phyloP scores from a whole-genome alignment of 176 grass and related monocot species.

The Urochloa ruziziensis region DNA sequence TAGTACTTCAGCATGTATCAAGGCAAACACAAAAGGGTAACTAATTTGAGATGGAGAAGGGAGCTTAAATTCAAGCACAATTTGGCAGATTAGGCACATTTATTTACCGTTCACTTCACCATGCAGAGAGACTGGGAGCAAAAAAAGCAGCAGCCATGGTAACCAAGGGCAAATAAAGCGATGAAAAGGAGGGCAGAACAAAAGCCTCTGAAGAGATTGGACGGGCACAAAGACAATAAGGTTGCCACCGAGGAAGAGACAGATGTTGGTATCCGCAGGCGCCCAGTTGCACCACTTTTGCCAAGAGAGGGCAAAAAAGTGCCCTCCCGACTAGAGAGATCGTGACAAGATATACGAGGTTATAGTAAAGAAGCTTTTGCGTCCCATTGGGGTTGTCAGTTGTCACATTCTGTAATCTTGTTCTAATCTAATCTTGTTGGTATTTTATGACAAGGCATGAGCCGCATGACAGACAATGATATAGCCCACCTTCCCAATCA shows the following conservation, averaged over 20 bases:
- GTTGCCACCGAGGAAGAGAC: background rate
- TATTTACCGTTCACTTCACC: too few species aligned
- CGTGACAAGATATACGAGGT: background rate
- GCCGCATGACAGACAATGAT: background rate
- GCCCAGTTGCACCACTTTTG: background rate
- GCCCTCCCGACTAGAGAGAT: background rate
- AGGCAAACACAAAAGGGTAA: too few species aligned
- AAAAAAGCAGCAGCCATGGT: background rate
- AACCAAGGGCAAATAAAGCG: background rate
- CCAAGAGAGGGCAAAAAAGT: background rate
- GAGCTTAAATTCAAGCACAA: too few species aligned
- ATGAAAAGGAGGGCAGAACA: background rate
- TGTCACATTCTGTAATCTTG: background rate
- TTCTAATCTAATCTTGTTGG: background rate
- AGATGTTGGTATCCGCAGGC: background rate
- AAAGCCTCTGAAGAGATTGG: background rate
- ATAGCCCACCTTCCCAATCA: background rate
- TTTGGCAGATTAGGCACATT: too few species aligned
- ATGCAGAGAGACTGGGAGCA: background rate
- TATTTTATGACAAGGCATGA: background rate
- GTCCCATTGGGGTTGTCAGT: background rate
- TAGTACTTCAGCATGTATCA: background rate
- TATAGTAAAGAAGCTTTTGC: constrained; percentile 6
- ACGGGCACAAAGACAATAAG: background rate
- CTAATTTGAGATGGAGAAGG: too few species aligned